phyloP scores from a whole-genome alignment of 495 filamentous ascomycete species.

The Podospora comata region DNA sequence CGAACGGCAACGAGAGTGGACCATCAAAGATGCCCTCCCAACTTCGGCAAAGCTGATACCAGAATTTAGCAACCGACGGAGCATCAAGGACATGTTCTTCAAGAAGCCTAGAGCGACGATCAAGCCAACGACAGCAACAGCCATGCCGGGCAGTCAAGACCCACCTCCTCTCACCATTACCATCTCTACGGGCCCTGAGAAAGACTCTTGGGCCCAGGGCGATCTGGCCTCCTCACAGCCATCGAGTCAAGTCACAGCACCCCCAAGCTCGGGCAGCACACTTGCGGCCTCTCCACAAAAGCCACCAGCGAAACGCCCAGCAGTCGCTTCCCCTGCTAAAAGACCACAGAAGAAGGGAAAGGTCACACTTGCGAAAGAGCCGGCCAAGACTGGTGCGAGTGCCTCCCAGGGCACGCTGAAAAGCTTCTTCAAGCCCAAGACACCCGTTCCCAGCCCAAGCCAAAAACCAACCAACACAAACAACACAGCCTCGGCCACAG shows the following conservation, averaged over 20 bases:
- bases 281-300: background rate
- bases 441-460: constrained; percentile 23
- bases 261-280: constrained; percentile 1
- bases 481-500: background rate
- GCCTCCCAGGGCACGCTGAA: constrained; percentile 72
- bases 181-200: constrained; percentile 1
- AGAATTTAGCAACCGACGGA: constrained; percentile 80
- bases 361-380: constrained; percentile 32
- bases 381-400: constrained; percentile 33
- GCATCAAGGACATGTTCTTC: constrained; percentile 90
- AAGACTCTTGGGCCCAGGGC: background rate
- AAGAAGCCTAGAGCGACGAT: constrained; percentile 43
- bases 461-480: background rate
- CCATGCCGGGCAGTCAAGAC: constrained; percentile 4
- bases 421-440: constrained; percentile 76
- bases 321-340: constrained; percentile 17
- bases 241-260: background rate
- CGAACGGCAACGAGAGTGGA: constrained; percentile 62
- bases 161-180: background rate
- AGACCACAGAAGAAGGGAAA: constrained; percentile 45
- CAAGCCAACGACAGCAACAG: constrained; percentile 15
- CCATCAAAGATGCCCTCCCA: constrained; percentile 62
- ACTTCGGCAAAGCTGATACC: constrained; percentile 78
- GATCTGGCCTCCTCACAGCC: background rate
- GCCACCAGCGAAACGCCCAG: constrained; percentile 14